phyloP scores from a whole-genome alignment of 768 basidiomycete species.

The Pisolithus sp. region DNA sequence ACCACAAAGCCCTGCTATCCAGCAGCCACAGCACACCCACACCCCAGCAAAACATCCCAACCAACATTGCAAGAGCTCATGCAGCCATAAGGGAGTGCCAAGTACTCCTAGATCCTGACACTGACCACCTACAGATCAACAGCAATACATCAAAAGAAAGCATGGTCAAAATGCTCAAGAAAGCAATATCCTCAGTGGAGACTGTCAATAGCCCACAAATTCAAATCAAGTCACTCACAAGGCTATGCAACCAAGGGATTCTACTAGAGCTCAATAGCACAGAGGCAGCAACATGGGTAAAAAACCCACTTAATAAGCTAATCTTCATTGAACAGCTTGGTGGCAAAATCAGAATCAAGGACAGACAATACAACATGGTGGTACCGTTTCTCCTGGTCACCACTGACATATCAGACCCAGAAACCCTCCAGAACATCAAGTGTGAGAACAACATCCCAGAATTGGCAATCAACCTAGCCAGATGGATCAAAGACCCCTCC shows the following conservation, averaged over 20 bases:
- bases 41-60: too few species aligned
- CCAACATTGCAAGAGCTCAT: too few species aligned
- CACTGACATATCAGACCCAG: constrained; percentile 5
- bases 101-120: too few species aligned
- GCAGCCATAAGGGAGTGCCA: too few species aligned
- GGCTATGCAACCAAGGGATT: constrained; percentile 8
- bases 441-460: constrained; percentile 5
- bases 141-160: too few species aligned
- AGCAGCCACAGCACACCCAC: too few species aligned
- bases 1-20: too few species aligned
- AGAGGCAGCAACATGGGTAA: constrained; percentile 14
- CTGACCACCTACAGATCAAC: too few species aligned
- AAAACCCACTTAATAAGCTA: not conserved
- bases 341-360: not conserved
- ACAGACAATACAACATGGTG: constrained; percentile 2
- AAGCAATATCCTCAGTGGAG: too few species aligned
- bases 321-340: constrained; percentile 2
- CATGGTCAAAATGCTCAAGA: too few species aligned
- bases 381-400: constrained; percentile 18
- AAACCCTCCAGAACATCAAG: constrained; percentile 7
- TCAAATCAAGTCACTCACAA: not conserved
- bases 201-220: too few species aligned
- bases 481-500: constrained; percentile 24
- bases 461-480: constrained; percentile 5
- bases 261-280: constrained; percentile 8